These are phyloP conservation scores for Mycena crocata DNA, from an alignment of 768 basidiomycete species.

Conservation along the genomic window DNA sequence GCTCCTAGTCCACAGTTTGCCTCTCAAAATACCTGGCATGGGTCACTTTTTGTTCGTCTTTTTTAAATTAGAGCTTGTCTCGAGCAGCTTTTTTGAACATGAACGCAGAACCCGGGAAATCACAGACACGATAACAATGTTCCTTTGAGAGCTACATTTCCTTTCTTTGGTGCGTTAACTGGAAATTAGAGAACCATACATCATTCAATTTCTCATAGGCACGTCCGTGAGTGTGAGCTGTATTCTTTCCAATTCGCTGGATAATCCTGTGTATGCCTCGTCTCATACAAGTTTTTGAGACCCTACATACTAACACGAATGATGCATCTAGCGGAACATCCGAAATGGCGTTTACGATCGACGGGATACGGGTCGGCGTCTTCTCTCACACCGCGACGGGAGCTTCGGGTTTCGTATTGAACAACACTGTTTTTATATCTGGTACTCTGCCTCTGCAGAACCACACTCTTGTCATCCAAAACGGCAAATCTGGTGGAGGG, in stretches of 20 bases:
- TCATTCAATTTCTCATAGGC: slow-evolving; percentile 9
- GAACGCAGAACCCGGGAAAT: neutral
- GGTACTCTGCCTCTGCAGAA: neutral
- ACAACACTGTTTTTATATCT: slow-evolving; percentile 25
- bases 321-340: slow-evolving; percentile 14
- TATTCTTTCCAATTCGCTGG: slow-evolving; percentile 19
- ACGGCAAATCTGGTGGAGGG: neutral
- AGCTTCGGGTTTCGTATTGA: neutral
- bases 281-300: too few relatives aligned
- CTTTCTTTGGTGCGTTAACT: slow-evolving; percentile 21
- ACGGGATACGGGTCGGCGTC: neutral
- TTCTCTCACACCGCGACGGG: slow-evolving; percentile 18
- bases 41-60: slow-evolving; percentile 15
- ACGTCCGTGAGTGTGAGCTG: slow-evolving; percentile 27
- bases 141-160: slow-evolving; percentile 8
- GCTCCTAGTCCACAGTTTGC: neutral
- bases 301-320: too few relatives aligned
- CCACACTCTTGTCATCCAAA: slow-evolving; percentile 27
- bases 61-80: neutral
- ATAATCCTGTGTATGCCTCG: slow-evolving; percentile 17
- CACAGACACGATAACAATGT: neutral
- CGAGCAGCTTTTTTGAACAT: neutral
- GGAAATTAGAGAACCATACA: neutral
- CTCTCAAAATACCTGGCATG: slow-evolving; percentile 13
- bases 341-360: slow-evolving; percentile 23